A percentile compares a stretch with the other conserved stretches of the same genome.
These are phyloP conservation scores for Cucurbita argyrosperma DNA, from an alignment of 306 rosid genomes.

Conservation along the genomic window DNA sequence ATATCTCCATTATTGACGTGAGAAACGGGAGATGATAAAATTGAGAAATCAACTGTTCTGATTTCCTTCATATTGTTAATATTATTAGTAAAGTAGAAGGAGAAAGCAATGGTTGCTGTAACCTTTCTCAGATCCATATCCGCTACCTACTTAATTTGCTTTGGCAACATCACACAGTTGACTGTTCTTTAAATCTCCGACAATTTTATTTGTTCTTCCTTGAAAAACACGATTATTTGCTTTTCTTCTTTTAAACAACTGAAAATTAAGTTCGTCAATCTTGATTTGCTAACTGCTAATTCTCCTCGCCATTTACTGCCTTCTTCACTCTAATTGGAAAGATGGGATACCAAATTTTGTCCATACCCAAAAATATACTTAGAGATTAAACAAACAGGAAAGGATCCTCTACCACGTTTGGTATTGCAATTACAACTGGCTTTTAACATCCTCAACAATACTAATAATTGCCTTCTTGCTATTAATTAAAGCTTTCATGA, in stretches of 20 bases:
- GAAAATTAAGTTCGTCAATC: background rate
- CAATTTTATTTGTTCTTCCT: background rate
- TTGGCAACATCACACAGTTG: background rate
- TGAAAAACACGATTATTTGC: background rate
- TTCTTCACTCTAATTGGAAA: constrained; percentile 1
- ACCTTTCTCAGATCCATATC: background rate
- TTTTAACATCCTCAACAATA: background rate
- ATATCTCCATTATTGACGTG: background rate
- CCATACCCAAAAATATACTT: too few relatives aligned
- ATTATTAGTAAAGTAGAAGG: background rate
- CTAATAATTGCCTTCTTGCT: background rate
- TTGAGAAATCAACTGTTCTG: background rate
- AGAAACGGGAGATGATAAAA: background rate
- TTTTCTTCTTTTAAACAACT: background rate
- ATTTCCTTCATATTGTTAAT: background rate
- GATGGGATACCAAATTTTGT: background rate
- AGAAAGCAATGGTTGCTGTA: background rate
- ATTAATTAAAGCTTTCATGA: background rate
- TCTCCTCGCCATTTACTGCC: background rate
- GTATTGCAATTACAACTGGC: background rate
- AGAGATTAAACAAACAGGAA: too few relatives aligned
- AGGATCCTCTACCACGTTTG: background rate
- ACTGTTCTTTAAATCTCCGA: background rate
- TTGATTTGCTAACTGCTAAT: background rate
- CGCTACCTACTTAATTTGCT: background rate